Percentiles rank a stretch among this genome's conserved stretches.
phyloP scores from a whole-genome alignment of 257 asterid species.

The Primulina eburnea region DNA sequence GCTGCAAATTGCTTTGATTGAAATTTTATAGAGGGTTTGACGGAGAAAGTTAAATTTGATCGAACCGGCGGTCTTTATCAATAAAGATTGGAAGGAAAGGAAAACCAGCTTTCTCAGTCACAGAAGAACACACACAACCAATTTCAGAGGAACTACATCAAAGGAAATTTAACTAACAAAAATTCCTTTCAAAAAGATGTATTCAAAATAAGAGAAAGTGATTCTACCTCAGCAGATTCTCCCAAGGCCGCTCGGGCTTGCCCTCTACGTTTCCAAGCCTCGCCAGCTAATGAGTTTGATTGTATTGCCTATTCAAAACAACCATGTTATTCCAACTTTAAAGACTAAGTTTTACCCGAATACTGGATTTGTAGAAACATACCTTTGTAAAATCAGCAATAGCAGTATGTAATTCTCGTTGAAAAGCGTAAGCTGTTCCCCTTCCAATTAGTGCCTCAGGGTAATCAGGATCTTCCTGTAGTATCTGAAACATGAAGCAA shows the following conservation, averaged over 20 bases:
- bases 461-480: constrained; percentile 82
- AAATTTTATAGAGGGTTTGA: not conserved
- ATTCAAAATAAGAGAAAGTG: constrained; percentile 6
- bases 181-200: constrained; percentile 1
- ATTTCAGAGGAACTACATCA: constrained; percentile 10
- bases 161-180: not conserved
- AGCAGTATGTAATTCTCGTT: constrained; percentile 91
- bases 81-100: not conserved
- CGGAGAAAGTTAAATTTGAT: not conserved
- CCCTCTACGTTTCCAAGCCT: constrained; percentile 99
- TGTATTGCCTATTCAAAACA: constrained; percentile 68
- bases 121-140: not conserved
- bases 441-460: constrained; percentile 97
- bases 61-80: constrained; percentile 18
- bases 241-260: constrained; percentile 99
- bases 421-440: constrained; percentile 98
- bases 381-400: constrained; percentile 95
- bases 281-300: constrained; percentile 90
- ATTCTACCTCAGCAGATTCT: constrained; percentile 79
- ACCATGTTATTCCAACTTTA: constrained; percentile 27
- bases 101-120: too few relatives aligned
- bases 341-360: constrained; percentile 17
- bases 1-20: not conserved
- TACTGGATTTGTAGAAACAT: constrained; percentile 22
- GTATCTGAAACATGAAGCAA: constrained; percentile 50